These are phyloP conservation scores for Knoxia roxburghii DNA, from an alignment of 257 asterid genomes.

Conservation along the genomic window DNA sequence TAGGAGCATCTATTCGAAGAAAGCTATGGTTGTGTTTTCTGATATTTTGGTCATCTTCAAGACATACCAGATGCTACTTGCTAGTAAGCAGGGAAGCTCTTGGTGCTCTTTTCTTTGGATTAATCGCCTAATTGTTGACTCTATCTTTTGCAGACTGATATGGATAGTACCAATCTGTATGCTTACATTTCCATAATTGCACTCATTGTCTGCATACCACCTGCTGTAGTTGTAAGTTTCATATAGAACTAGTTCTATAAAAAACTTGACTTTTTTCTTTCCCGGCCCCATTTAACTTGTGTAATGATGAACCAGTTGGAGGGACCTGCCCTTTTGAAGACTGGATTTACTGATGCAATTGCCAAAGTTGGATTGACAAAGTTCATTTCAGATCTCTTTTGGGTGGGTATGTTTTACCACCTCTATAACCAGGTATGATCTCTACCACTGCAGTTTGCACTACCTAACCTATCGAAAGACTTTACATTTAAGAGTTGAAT, in stretches of 20 bases:
- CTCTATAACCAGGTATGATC: constrained; percentile 95
- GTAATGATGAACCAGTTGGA: constrained; percentile 44
- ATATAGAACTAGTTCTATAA: neutral
- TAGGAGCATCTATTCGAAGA: constrained; percentile 96
- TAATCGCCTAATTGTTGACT: constrained; percentile 16
- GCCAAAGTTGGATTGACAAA: constrained; percentile 82
- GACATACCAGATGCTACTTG: neutral
- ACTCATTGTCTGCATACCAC: constrained; percentile 80
- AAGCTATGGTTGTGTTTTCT: constrained; percentile 76
- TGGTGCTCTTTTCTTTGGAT: neutral
- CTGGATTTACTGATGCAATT: constrained; percentile 83
- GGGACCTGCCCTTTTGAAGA: constrained; percentile 72
- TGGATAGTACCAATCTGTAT: constrained; percentile 95
- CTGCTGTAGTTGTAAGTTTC: constrained; percentile 61
- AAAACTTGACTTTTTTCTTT: neutral
- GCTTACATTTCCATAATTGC: constrained; percentile 81
- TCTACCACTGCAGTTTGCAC: neutral
- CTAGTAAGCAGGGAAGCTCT: neutral
- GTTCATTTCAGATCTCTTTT: constrained; percentile 83
- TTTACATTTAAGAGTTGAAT: neutral
- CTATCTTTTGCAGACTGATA: constrained; percentile 61
- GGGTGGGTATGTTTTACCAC: constrained; percentile 99
- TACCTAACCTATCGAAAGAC: neutral
- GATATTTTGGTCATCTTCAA: neutral
- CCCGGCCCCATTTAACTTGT: neutral